Percentiles rank a stretch among this genome's conserved stretches.
Evolutionary conservation across 202 grass and related monocot species (phyloP).

Genomic region (Hordeum pubiflorum): DNA sequence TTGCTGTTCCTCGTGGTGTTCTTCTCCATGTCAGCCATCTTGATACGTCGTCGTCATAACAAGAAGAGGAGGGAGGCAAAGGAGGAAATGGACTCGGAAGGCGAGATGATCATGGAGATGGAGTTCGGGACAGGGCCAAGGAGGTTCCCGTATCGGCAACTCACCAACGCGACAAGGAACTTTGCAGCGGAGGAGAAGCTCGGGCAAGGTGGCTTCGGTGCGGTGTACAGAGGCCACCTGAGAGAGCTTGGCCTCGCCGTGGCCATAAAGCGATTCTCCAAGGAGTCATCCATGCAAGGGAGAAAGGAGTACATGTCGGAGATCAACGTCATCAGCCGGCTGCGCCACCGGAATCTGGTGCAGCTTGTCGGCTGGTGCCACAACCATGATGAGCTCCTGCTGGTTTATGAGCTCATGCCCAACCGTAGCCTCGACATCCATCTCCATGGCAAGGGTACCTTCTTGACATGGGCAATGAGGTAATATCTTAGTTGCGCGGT

Average conservation of each 20-base stretch:
- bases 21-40: background rate
- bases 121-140: slow-evolving; percentile 37
- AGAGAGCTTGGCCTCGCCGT: slow-evolving; percentile 6
- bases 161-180: slow-evolving; percentile 25
- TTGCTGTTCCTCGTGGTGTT: background rate
- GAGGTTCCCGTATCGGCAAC: slow-evolving; percentile 33
- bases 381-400: slow-evolving; percentile 14
- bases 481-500: background rate
- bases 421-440: slow-evolving; percentile 48
- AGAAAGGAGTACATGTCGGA: slow-evolving; percentile 52
- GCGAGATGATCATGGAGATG: slow-evolving; percentile 14
- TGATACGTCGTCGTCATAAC: background rate
- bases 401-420: slow-evolving; percentile 45
- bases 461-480: slow-evolving; percentile 37
- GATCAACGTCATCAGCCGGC: slow-evolving; percentile 35
- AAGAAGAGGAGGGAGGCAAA: slow-evolving; percentile 13
- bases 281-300: slow-evolving; percentile 28
- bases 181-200: slow-evolving; percentile 59
- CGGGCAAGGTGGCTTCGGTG: slow-evolving; percentile 51
- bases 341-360: slow-evolving; percentile 36
- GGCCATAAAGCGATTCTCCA: slow-evolving; percentile 48
- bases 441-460: slow-evolving; percentile 7
- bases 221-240: slow-evolving; percentile 42
- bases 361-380: slow-evolving; percentile 48
- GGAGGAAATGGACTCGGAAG: background rate